phyloP scores from a whole-genome alignment of 2,329 filamentous ascomycete genomes.

The Didymella exigua region DNA sequence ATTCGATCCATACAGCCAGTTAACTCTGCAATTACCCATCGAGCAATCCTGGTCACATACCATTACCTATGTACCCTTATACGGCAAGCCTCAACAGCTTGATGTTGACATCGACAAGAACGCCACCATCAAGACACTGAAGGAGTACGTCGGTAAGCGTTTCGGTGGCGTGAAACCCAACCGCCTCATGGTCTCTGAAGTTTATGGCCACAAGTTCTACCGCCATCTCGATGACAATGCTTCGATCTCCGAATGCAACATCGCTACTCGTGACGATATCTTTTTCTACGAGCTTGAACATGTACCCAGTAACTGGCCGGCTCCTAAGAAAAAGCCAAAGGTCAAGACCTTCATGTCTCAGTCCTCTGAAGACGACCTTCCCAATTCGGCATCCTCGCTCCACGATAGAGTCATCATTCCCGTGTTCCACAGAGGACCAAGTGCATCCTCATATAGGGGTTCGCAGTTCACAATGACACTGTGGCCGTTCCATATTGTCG shows the following conservation, averaged over 20 bases:
- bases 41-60: slow-evolving; percentile 79
- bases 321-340: slow-evolving; percentile 57
- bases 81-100: slow-evolving; percentile 71
- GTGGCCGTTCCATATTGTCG: slow-evolving; percentile 71
- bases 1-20: slow-evolving; percentile 95
- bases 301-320: slow-evolving; percentile 77
- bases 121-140: slow-evolving; percentile 70
- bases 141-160: slow-evolving; percentile 64
- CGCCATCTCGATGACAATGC: slow-evolving; percentile 75
- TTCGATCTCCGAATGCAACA: slow-evolving; percentile 71
- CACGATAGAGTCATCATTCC: slow-evolving; percentile 73
- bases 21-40: slow-evolving; percentile 88
- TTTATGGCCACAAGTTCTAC: slow-evolving; percentile 84
- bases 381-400: slow-evolving; percentile 63
- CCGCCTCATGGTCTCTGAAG: slow-evolving; percentile 78
- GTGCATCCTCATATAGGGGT: slow-evolving; percentile 39
- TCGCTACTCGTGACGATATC: slow-evolving; percentile 66
- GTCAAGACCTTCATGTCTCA: slow-evolving; percentile 55
- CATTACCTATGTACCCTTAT: slow-evolving; percentile 78
- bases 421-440: slow-evolving; percentile 65
- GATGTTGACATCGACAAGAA: slow-evolving; percentile 82
- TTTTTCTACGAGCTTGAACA: slow-evolving; percentile 79
- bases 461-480: slow-evolving; percentile 44
- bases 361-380: slow-evolving; percentile 54
- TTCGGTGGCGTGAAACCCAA: slow-evolving; percentile 59